A percentile compares a stretch with the other conserved stretches of the same genome.
phyloP scores from a whole-genome alignment of 768 basidiomycete species.

The Podaxis sp. region DNA sequence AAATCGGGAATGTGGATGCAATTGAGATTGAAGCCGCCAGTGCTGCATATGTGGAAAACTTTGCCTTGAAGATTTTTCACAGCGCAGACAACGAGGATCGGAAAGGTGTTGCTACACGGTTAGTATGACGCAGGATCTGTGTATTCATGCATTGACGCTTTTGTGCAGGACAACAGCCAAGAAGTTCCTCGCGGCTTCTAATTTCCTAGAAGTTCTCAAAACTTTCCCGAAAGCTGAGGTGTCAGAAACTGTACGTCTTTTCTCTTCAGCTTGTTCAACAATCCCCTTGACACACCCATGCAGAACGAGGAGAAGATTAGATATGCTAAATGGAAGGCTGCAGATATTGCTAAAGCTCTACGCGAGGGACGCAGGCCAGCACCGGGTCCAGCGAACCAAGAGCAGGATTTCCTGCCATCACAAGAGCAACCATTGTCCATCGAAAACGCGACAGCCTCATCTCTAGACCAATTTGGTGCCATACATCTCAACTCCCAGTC shows the following conservation, averaged over 20 bases:
- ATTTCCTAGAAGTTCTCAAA: conserved; percentile 88
- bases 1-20: conserved; percentile 74
- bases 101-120: conserved; percentile 75
- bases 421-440: conserved; percentile 17
- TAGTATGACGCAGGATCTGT: conserved; percentile 14
- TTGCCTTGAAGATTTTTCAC: conserved; percentile 87
- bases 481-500: background rate
- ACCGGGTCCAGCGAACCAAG: conserved; percentile 71
- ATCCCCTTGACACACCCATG: conserved; percentile 5
- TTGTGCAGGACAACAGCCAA: conserved; percentile 76
- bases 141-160: background rate
- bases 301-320: conserved; percentile 86
- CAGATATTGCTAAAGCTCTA: conserved; percentile 90
- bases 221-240: conserved; percentile 65
- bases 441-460: background rate
- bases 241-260: conserved; percentile 53
- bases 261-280: background rate
- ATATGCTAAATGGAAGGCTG: conserved; percentile 98
- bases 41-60: conserved; percentile 92
- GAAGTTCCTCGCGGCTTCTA: conserved; percentile 93
- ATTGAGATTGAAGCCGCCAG: conserved; percentile 81
- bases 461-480: background rate
- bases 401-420: conserved; percentile 26
- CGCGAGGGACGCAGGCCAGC: conserved; percentile 87
- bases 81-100: conserved; percentile 92